phyloP scores from a whole-genome alignment of 352 stramenopile species.

The Globisporangium camurandrum region DNA sequence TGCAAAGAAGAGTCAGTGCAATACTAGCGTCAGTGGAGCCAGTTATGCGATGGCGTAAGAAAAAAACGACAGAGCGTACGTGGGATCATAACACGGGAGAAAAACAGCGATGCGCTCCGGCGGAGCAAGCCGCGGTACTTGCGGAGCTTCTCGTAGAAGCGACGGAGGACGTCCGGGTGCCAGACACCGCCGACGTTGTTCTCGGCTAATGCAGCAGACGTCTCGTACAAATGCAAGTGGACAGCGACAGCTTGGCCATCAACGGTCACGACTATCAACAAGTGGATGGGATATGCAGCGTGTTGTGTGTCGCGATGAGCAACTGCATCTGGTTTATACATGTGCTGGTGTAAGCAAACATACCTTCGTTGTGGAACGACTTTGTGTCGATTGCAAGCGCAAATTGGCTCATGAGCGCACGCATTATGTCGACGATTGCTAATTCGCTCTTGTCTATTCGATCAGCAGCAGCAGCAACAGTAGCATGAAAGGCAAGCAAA shows the following conservation, averaged over 20 bases:
- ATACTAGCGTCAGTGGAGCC: not conserved
- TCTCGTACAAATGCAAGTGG: constrained; percentile 69
- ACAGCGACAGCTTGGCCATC: constrained; percentile 35
- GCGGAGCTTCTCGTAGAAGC: constrained; percentile 50
- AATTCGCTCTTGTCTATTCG: constrained; percentile 21
- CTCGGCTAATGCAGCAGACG: constrained; percentile 41
- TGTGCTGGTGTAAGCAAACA: not conserved
- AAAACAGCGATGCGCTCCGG: constrained; percentile 40
- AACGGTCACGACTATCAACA: constrained; percentile 19
- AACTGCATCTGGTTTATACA: not conserved
- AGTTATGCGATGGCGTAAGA: not conserved
- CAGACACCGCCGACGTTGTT: constrained; percentile 53
- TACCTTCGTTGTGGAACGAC: constrained; percentile 60
- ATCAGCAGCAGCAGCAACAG: not conserved
- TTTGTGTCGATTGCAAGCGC: constrained; percentile 52
- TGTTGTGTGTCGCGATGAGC: too few relatives aligned
- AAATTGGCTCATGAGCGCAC: constrained; percentile 51
- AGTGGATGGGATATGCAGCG: not conserved
- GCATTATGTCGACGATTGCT: constrained; percentile 40
- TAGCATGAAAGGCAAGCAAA: not conserved
- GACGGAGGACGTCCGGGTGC: constrained; percentile 58
- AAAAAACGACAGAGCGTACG: constrained; percentile 15
- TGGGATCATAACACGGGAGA: constrained; percentile 60
- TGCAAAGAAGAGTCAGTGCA: not conserved
- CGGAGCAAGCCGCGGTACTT: constrained; percentile 43